These are phyloP conservation scores for Geotrichum cucujoidarum DNA, from an alignment of 1,139 yeast genomes.

Conservation along the genomic window DNA sequence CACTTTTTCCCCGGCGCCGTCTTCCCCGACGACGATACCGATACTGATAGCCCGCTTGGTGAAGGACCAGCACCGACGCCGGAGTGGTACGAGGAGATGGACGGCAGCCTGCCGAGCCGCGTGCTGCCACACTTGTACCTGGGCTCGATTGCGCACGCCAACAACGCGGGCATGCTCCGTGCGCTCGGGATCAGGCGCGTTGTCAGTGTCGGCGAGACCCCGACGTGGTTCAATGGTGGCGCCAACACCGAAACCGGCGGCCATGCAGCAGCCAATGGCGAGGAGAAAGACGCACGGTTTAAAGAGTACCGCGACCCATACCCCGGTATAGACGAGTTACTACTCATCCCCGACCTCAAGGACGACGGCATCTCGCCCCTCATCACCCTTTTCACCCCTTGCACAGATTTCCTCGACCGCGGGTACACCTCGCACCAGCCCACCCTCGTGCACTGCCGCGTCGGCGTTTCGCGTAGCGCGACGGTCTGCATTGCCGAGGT, in stretches of 20 bases:
- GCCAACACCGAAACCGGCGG: conserved; percentile 18
- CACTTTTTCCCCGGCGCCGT: conserved; percentile 21
- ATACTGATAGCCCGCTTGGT: not conserved
- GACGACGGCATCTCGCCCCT: conserved; percentile 51
- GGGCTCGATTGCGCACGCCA: conserved; percentile 83
- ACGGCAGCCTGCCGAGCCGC: conserved; percentile 66
- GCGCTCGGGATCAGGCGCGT: conserved; percentile 68
- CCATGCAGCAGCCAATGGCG: conserved; percentile 17
- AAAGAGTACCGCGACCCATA: conserved; percentile 23
- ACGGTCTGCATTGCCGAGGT: conserved; percentile 87
- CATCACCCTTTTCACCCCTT: conserved; percentile 39
- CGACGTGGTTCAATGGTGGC: conserved; percentile 47
- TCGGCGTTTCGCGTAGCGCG: conserved; percentile 88
- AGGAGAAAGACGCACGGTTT: conserved; percentile 14
- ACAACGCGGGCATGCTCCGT: conserved; percentile 56
- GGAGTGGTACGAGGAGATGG: conserved; percentile 35
- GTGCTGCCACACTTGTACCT: conserved; percentile 79
- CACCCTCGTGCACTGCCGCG: conserved; percentile 80
- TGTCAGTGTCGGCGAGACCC: conserved; percentile 79
- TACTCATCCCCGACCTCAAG: conserved; percentile 43
- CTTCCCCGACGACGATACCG: conserved; percentile 6
- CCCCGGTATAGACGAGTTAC: conserved; percentile 34
- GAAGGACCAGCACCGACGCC: conserved; percentile 7
- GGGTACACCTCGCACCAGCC: conserved; percentile 41
- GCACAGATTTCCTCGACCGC: conserved; percentile 43